These are phyloP conservation scores for Sanghuangporus weigelae DNA, from an alignment of 1,284 basidiomycete genomes.

Conservation along the genomic window DNA sequence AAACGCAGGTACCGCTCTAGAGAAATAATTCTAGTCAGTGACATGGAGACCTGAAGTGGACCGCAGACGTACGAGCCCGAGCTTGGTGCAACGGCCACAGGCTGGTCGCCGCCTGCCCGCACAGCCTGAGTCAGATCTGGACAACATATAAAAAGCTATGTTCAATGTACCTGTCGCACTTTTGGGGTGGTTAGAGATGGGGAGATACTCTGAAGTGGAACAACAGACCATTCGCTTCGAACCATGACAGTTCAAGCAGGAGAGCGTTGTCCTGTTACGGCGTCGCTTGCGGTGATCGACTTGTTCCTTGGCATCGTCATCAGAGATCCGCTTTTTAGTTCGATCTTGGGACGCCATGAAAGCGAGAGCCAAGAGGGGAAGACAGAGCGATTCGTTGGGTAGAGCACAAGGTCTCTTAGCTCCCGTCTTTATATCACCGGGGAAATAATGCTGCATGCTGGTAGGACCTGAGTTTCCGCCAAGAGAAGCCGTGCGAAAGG, in stretches of 20 bases:
- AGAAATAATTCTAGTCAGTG: not conserved
- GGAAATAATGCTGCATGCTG: not conserved
- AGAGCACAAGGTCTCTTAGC: no score
- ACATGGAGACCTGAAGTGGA: not conserved
- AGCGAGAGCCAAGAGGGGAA: not conserved
- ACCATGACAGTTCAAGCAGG: slow-evolving; percentile 39
- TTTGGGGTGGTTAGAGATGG: not conserved
- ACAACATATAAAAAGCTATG: not conserved
- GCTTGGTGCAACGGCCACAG: slow-evolving; percentile 28
- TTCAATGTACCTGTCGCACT: slow-evolving; percentile 20
- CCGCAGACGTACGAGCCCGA: slow-evolving; percentile 27
- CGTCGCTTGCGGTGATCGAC: slow-evolving; percentile 37
- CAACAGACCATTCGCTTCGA: slow-evolving; percentile 40
- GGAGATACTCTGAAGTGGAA: not conserved
- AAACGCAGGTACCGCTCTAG: slow-evolving; percentile 38
- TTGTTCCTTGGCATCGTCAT: slow-evolving; percentile 4
- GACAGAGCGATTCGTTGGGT: not conserved
- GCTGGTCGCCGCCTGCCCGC: slow-evolving; percentile 17
- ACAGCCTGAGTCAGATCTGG: not conserved
- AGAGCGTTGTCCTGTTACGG: slow-evolving; percentile 38
- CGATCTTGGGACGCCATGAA: not conserved
- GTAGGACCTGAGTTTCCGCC: not conserved
- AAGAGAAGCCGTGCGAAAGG: not conserved
- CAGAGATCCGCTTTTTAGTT: slow-evolving; percentile 7
- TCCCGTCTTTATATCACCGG: not conserved